phyloP scores from a whole-genome alignment of 306 rosid species.

The Betula pendula region DNA sequence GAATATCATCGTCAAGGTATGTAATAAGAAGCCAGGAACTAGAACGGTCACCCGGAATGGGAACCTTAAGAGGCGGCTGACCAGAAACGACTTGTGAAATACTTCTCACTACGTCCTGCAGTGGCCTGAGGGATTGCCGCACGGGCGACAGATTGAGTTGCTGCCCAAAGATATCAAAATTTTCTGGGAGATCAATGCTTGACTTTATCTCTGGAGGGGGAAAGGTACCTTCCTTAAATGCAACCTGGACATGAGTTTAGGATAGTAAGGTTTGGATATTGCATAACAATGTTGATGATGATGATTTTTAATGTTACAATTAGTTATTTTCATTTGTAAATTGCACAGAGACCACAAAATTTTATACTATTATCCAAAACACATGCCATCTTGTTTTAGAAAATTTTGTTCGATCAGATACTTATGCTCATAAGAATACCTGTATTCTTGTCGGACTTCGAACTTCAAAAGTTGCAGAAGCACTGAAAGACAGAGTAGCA shows the following conservation, averaged over 20 bases:
- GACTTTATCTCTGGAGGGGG: constrained; percentile 87
- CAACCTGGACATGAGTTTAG: constrained; percentile 53
- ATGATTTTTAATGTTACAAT: background rate
- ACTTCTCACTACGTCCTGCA: constrained; percentile 59
- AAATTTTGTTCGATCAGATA: constrained; percentile 7
- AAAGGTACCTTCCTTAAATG: constrained; percentile 81
- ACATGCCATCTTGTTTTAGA: background rate
- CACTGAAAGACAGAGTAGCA: constrained; percentile 70
- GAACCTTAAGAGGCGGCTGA: constrained; percentile 76
- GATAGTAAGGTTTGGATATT: constrained; percentile 4
- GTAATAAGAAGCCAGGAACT: constrained; percentile 88
- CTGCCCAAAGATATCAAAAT: constrained; percentile 73
- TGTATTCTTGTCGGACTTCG: constrained; percentile 85
- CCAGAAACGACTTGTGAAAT: constrained; percentile 74
- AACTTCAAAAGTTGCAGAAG: constrained; percentile 85
- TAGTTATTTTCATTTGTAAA: no score
- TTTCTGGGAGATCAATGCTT: constrained; percentile 69
- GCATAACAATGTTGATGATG: background rate
- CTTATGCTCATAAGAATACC: constrained; percentile 45
- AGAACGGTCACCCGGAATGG: constrained; percentile 86
- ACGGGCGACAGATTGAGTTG: constrained; percentile 58
- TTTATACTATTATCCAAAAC: background rate
- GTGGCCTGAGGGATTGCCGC: constrained; percentile 67
- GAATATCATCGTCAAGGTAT: constrained; percentile 75
- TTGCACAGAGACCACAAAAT: background rate